Percentiles rank a stretch among this genome's conserved stretches.
These are phyloP conservation scores for Plasmodium blacklocki DNA, from an alignment of 169 alveolate genomes.

Conservation along the genomic window DNA sequence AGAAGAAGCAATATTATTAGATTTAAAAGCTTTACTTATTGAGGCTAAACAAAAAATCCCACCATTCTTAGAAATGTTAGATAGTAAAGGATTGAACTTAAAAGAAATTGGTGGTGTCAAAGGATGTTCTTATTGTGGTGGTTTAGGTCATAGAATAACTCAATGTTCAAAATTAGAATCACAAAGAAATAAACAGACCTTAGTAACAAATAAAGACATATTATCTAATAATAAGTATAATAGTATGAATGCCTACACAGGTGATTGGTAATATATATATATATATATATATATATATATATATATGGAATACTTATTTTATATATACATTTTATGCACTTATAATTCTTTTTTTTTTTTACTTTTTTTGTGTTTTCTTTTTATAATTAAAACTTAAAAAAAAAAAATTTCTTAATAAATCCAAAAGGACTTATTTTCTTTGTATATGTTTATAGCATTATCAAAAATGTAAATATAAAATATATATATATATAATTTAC, in stretches of 20 bases:
- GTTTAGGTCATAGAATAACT: conserved; percentile 93
- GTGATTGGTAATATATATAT: conserved; percentile 56
- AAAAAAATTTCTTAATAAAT: no score
- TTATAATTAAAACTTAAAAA: no score
- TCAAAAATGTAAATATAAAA: no score
- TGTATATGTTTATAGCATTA: no score
- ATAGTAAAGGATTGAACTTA: conserved; percentile 84
- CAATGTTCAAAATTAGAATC: conserved; percentile 91
- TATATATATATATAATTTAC: not conserved
- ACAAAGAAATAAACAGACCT: conserved; percentile 74
- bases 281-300: not conserved
- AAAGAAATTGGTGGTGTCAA: conserved; percentile 92
- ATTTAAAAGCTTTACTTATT: conserved; percentile 91
- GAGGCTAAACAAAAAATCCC: conserved; percentile 94
- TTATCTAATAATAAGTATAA: conserved; percentile 54
- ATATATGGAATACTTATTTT: not conserved
- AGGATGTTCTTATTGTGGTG: conserved; percentile 95
- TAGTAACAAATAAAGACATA: conserved; percentile 29
- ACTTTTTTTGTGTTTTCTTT: no score
- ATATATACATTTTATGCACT: not conserved
- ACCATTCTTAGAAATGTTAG: conserved; percentile 89
- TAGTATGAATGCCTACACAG: conserved; percentile 66
- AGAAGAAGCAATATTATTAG: conserved; percentile 85
- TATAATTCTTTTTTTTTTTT: no score
- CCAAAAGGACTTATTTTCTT: no score